Conservation (phyloP, 1,284 basidiomycete species). For the Anthracocystis setariae region DNA sequence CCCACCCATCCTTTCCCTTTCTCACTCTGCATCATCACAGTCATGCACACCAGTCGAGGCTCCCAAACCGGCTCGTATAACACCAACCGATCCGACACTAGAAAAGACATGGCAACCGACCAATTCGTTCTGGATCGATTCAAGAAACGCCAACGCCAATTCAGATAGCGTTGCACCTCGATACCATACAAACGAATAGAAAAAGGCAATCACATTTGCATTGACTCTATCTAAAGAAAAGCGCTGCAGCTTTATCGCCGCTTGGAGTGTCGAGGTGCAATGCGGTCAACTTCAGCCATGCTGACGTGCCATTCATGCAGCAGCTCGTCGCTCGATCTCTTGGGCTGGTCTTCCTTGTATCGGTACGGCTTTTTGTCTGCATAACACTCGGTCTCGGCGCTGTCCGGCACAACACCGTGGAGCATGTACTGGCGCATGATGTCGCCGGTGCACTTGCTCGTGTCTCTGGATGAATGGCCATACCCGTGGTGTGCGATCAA, state of each 20-base stretch:
- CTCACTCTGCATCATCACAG: background rate
- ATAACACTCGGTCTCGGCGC: slow-evolving; percentile 22
- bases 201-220: too few species aligned
- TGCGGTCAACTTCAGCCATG: slow-evolving; percentile 1
- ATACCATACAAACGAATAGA: too few species aligned
- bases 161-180: slow-evolving; percentile 10
- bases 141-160: slow-evolving; percentile 54
- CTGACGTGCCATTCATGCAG: slow-evolving; percentile 1
- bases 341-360: background rate
- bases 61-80: slow-evolving; percentile 69
- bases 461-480: slow-evolving; percentile 37
- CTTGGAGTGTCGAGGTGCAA: background rate
- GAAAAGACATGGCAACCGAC: slow-evolving; percentile 85
- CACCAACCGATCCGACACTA: slow-evolving; percentile 17
- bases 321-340: slow-evolving; percentile 1
- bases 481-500: slow-evolving; percentile 39
- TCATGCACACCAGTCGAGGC: background rate
- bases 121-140: slow-evolving; percentile 77
- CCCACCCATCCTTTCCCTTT: too few species aligned
- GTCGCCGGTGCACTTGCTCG: slow-evolving; percentile 26
- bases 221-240: too few species aligned
- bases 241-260: too few species aligned
- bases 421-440: slow-evolving; percentile 29
- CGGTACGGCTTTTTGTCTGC: slow-evolving; percentile 37
- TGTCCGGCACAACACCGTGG: slow-evolving; percentile 21